phyloP scores from a whole-genome alignment of 1,284 basidiomycete species.

The Veloporphyrellus conicus region DNA sequence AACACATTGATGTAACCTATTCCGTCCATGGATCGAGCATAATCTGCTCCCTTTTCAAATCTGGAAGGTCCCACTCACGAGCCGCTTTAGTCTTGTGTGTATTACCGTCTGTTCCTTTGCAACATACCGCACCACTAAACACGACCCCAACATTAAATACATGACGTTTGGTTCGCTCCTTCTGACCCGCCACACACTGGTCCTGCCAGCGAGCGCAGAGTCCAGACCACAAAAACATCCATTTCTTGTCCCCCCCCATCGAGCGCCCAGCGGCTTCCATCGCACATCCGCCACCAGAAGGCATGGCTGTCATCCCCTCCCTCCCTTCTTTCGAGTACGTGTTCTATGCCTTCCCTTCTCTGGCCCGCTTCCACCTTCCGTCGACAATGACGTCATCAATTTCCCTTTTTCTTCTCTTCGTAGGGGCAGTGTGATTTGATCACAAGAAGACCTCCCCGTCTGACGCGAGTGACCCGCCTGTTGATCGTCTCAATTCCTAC shows the following conservation, averaged over 20 bases:
- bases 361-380: background rate
- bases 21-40: constrained; percentile 2
- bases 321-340: background rate
- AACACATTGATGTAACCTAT: constrained; percentile 15
- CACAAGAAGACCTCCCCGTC: background rate
- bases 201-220: too few species aligned
- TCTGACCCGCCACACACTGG: background rate
- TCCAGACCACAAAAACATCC: background rate
- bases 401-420: background rate
- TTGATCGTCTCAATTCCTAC: constrained; percentile 7
- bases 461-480: constrained; percentile 5
- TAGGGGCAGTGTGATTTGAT: background rate
- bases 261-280: background rate
- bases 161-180: constrained; percentile 1
- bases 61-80: too few species aligned
- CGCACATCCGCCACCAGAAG: background rate
- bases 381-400: constrained; percentile 5
- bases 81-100: too few species aligned
- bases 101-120: too few species aligned
- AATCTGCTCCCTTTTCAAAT: too few species aligned
- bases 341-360: background rate
- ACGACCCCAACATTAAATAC: constrained; percentile 4
- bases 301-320: constrained; percentile 7
- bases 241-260: background rate
- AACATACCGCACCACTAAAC: background rate